phyloP scores from a whole-genome alignment of 352 stramenopile genomes.

The Achlya hypogyna region DNA sequence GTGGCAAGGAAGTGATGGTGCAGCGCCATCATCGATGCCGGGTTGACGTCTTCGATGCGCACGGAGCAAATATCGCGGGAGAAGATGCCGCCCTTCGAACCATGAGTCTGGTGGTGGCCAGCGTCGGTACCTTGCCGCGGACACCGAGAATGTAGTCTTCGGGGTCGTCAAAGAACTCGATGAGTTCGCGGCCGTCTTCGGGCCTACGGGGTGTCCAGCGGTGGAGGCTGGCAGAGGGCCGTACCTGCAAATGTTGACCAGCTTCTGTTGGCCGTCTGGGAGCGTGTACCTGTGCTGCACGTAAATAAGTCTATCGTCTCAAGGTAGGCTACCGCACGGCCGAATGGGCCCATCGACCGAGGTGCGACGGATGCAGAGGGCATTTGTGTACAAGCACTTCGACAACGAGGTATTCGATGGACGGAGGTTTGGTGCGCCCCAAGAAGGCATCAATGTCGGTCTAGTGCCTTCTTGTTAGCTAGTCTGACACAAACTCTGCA shows the following conservation, averaged over 20 bases:
- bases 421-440: constrained; percentile 9
- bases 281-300: constrained; percentile 11
- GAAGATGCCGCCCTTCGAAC: constrained; percentile 19
- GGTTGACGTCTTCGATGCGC: constrained; percentile 21
- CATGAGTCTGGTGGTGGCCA: neutral
- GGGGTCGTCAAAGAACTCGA: constrained; percentile 23
- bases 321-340: constrained; percentile 14
- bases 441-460: constrained; percentile 18
- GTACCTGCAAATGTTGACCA: constrained; percentile 22
- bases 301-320: neutral
- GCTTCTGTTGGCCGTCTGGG: constrained; percentile 16
- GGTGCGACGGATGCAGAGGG: constrained; percentile 16
- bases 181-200: constrained; percentile 16
- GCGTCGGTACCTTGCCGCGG: constrained; percentile 19
- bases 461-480: neutral
- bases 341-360: constrained; percentile 20
- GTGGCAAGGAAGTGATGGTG: constrained; percentile 20
- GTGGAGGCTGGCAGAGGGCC: neutral
- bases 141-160: constrained; percentile 21
- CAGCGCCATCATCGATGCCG: constrained; percentile 14
- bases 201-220: neutral
- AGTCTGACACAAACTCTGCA: neutral
- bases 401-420: constrained; percentile 21
- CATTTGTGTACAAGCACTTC: constrained; percentile 20
- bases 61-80: constrained; percentile 20